Evolutionary conservation across 2,329 filamentous ascomycete species (phyloP).

Genomic region (Fusarium hainanense): DNA sequence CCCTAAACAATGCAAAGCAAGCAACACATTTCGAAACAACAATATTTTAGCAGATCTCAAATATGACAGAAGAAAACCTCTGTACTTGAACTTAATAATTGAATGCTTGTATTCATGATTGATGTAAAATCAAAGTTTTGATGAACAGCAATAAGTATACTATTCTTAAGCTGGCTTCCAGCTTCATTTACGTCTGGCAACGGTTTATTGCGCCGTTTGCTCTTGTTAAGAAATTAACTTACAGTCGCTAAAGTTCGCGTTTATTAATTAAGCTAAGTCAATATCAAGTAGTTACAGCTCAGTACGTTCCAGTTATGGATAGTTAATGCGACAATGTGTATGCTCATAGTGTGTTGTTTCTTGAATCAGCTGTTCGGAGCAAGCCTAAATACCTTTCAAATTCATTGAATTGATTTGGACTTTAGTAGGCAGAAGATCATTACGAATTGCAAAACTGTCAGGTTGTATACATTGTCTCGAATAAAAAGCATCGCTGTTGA

Average conservation of each 20-base stretch:
- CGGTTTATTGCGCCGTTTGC: not conserved
- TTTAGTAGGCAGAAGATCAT: not conserved
- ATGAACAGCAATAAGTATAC: not conserved
- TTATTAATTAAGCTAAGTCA: not conserved
- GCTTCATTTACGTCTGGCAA: not conserved
- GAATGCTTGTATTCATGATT: not conserved
- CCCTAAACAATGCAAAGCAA: constrained; percentile 7
- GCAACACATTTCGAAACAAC: not conserved
- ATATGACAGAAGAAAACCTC: not conserved
- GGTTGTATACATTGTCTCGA: not conserved
- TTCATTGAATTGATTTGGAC: not conserved
- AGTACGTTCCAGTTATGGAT: not conserved
- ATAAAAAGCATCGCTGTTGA: not conserved
- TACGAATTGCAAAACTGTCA: not conserved
- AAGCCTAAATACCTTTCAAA: not conserved
- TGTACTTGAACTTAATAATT: not conserved
- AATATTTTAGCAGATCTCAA: not conserved
- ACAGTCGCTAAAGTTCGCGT: not conserved
- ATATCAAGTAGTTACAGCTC: not conserved
- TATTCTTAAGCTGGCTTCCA: not conserved
- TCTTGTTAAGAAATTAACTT: not conserved
- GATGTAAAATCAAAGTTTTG: not conserved
- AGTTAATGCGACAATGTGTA: not conserved
- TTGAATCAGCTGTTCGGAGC: not conserved
- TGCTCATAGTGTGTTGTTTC: not conserved